Percentiles rank a stretch among this genome's conserved stretches.
Evolutionary conservation across 108 stramenopile genomes (phyloP).

Genomic region (Cyclotella distinguenda): DNA sequence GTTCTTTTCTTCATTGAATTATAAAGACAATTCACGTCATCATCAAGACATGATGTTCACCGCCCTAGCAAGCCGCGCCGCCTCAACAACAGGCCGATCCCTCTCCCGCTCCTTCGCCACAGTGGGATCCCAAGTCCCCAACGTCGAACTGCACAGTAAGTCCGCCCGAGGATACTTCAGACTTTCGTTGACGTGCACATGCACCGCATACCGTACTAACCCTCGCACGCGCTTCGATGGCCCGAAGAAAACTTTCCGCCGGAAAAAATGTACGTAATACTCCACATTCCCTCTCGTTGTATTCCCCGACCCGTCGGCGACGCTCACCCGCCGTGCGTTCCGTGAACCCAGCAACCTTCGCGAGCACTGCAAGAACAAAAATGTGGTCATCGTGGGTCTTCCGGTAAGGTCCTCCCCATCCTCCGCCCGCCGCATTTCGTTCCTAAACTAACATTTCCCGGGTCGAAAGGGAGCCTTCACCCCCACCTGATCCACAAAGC

Average conservation of each 20-base stretch:
- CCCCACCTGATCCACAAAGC: slow-evolving; percentile 79
- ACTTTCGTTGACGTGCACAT: neutral
- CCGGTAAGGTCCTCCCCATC: slow-evolving; percentile 37
- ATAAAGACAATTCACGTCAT: neutral
- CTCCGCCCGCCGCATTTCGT: no score
- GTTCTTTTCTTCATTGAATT: no score
- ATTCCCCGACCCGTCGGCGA: neutral
- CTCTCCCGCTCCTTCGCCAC: slow-evolving; percentile 25
- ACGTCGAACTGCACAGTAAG: slow-evolving; percentile 34
- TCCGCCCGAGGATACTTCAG: neutral
- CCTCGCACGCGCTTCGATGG: neutral
- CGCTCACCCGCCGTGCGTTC: neutral
- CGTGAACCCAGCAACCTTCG: slow-evolving; percentile 33
- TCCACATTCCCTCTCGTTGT: neutral
- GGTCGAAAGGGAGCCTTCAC: slow-evolving; percentile 64
- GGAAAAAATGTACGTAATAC: slow-evolving; percentile 16
- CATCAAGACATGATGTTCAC: neutral
- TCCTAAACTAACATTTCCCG: neutral
- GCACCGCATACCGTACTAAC: neutral
- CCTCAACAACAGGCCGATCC: slow-evolving; percentile 3
- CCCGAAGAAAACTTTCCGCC: slow-evolving; percentile 36
- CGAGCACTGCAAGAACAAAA: slow-evolving; percentile 49
- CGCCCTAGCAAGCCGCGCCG: slow-evolving; percentile 2
- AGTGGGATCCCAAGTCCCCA: slow-evolving; percentile 37
- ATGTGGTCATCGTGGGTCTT: slow-evolving; percentile 61